Conservation (phyloP, 306 rosid species). For the Medicago ruthenica region DNA sequence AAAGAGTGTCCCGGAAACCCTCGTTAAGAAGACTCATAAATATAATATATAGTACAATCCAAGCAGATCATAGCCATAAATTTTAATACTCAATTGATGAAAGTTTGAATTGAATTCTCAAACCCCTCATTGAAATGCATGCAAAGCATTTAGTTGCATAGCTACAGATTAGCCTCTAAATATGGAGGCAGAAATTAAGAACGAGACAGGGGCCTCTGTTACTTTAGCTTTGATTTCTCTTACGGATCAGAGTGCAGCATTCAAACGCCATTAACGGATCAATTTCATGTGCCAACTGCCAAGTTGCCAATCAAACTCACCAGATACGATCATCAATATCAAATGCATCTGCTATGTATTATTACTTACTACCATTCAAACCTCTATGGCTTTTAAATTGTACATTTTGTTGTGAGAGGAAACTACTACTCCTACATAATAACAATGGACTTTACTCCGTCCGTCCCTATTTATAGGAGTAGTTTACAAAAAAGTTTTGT, state of each 20-base stretch:
- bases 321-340: slow-evolving; percentile 52
- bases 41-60: slow-evolving; percentile 28
- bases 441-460: slow-evolving; percentile 45
- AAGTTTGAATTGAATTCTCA: slow-evolving; percentile 68
- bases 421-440: background rate
- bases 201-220: slow-evolving; percentile 17
- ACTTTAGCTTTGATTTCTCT: slow-evolving; percentile 49
- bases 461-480: no score
- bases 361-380: slow-evolving; percentile 36
- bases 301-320: slow-evolving; percentile 71
- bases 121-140: slow-evolving; percentile 67
- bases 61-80: slow-evolving; percentile 52
- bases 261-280: slow-evolving; percentile 66
- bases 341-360: slow-evolving; percentile 52
- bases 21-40: no score
- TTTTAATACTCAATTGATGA: slow-evolving; percentile 50
- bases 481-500: no score
- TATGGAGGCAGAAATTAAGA: slow-evolving; percentile 46
- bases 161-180: slow-evolving; percentile 59
- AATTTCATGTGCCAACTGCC: slow-evolving; percentile 66
- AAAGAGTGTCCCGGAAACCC: no score
- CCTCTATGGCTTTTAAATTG: slow-evolving; percentile 1
- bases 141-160: slow-evolving; percentile 69
- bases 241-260: slow-evolving; percentile 55
- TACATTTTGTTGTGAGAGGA: background rate